Conservation (phyloP, 495 filamentous ascomycete genomes). For the Hyaloscypha bicolor region DNA sequence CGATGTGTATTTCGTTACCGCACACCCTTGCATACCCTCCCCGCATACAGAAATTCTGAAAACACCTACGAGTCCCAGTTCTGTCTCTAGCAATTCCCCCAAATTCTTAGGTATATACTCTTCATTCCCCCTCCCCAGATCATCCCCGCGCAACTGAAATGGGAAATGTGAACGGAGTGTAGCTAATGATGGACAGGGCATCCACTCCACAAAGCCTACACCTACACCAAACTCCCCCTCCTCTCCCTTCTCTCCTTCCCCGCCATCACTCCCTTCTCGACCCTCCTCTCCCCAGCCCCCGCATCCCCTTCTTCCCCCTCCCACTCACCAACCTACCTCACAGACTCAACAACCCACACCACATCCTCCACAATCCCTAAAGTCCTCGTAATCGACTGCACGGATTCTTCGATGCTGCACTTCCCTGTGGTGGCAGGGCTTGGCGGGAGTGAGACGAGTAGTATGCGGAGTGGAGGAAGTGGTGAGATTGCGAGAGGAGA, state of each 20-base stretch:
- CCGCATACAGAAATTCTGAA: conserved; percentile 50
- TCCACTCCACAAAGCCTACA: conserved; percentile 63
- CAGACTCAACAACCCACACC: conserved; percentile 19
- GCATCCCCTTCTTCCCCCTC: not conserved
- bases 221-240: conserved; percentile 49
- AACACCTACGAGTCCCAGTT: conserved; percentile 44
- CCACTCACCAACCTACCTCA: not conserved
- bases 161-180: too few relatives aligned
- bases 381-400: conserved; percentile 57
- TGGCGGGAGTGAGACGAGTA: not conserved
- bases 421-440: not conserved
- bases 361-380: conserved; percentile 28
- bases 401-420: conserved; percentile 11
- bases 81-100: not conserved
- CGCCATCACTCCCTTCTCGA: conserved; percentile 12
- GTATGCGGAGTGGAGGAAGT: not conserved
- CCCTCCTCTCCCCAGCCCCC: conserved; percentile 19
- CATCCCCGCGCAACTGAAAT: too few relatives aligned
- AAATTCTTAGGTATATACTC: not conserved
- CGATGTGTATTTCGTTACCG: conserved; percentile 67
- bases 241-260: conserved; percentile 46
- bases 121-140: too few relatives aligned
- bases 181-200: conserved; percentile 55
- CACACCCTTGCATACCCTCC: conserved; percentile 64
- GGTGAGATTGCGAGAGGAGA: not conserved